Evolutionary conservation across 2,329 filamentous ascomycete genomes (phyloP).

Genomic region (Magnaporthiopsis incrustans): DNA sequence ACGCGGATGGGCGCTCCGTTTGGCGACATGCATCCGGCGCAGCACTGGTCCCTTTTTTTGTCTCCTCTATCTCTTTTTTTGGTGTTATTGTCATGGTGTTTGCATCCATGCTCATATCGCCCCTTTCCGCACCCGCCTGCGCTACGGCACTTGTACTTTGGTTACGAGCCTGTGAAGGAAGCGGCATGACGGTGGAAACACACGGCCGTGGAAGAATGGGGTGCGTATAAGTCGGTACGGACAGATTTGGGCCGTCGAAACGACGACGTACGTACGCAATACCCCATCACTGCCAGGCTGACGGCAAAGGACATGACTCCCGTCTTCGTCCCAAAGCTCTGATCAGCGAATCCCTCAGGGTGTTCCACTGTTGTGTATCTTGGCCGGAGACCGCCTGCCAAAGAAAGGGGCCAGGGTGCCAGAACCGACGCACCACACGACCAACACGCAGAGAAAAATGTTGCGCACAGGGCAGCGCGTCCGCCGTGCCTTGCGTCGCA

Average conservation of each 20-base stretch:
- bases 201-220: no score
- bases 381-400: neutral
- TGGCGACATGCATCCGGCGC: constrained; percentile 3
- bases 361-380: neutral
- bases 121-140: neutral
- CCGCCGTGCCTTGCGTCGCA: neutral
- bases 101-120: neutral
- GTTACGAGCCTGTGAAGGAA: no score
- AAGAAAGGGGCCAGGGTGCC: neutral
- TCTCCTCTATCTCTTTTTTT: neutral
- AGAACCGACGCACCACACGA: neutral
- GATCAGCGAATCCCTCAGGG: neutral
- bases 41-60: neutral
- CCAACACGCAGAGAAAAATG: neutral
- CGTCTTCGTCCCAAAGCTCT: neutral
- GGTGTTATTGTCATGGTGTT: neutral
- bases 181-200: neutral
- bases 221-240: neutral
- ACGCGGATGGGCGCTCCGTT: neutral
- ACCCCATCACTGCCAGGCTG: neutral
- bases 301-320: neutral
- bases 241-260: neutral
- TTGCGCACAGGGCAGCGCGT: neutral
- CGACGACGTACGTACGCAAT: neutral
- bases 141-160: no score